phyloP scores from a whole-genome alignment of 2,329 filamentous ascomycete species.

The Stromatinia cepivora region DNA sequence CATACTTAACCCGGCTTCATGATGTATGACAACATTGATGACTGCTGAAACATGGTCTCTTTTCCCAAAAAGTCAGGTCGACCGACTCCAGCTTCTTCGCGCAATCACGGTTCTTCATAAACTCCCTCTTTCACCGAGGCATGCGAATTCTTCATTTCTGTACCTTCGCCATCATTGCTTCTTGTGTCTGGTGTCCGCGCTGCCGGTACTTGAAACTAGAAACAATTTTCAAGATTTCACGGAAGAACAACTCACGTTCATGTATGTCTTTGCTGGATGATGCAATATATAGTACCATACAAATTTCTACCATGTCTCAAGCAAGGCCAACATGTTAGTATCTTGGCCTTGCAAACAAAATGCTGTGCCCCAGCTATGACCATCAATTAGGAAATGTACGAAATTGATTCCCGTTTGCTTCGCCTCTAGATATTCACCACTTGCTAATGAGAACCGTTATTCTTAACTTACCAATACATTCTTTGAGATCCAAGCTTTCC shows the following conservation, averaged over 20 bases:
- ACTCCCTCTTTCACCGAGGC: too few species aligned
- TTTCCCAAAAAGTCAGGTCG: too few species aligned
- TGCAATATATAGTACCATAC: not conserved
- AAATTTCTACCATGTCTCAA: fast-evolving
- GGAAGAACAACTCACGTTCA: not conserved
- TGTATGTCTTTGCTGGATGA: not conserved
- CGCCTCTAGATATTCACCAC: not conserved
- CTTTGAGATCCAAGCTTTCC: not conserved
- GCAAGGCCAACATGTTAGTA: not conserved
- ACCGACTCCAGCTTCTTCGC: too few species aligned
- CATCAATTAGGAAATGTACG: not conserved
- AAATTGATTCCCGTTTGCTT: not conserved
- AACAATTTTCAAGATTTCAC: not conserved
- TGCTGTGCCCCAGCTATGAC: not conserved
- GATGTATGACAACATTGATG: too few species aligned
- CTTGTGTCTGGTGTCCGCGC: not conserved
- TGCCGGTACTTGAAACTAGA: not conserved
- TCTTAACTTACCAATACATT: not conserved
- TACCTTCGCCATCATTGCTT: too few species aligned
- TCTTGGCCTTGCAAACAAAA: not conserved
- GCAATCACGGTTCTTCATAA: too few species aligned
- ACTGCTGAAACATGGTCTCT: too few species aligned
- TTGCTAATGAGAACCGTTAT: not conserved
- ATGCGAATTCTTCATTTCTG: too few species aligned
- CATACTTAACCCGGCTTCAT: too few species aligned